phyloP scores from a whole-genome alignment of 2,329 filamentous ascomycete species.

The Hortaea sp. region DNA sequence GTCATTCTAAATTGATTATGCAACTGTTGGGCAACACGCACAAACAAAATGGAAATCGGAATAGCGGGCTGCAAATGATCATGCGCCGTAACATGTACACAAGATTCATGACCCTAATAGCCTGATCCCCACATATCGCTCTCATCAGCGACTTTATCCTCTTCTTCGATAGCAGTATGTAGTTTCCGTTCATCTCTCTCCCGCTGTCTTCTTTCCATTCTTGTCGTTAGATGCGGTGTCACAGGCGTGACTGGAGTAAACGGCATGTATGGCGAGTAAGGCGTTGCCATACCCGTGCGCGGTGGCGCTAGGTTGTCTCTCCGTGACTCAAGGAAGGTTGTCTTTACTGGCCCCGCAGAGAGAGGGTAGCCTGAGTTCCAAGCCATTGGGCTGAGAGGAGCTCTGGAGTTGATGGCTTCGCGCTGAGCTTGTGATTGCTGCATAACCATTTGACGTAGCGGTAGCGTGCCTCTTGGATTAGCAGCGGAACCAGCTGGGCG shows the following conservation, averaged over 20 bases:
- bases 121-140: conserved; percentile 51
- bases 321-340: conserved; percentile 30
- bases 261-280: conserved; percentile 72
- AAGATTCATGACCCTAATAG: conserved; percentile 8
- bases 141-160: conserved; percentile 51
- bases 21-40: no score
- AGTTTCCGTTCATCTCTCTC: conserved; percentile 51
- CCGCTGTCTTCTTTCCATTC: conserved; percentile 59
- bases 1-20: no score
- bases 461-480: conserved; percentile 1
- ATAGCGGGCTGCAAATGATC: no score
- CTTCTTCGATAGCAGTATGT: conserved; percentile 42
- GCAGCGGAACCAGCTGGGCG: background rate
- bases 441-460: conserved; percentile 5
- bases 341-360: conserved; percentile 26
- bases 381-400: conserved; percentile 26
- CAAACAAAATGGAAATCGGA: no score
- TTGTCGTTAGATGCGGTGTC: conserved; percentile 62
- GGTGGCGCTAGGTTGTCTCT: conserved; percentile 10
- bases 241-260: conserved; percentile 66
- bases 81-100: background rate
- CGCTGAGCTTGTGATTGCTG: conserved; percentile 1
- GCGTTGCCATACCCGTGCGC: conserved; percentile 47
- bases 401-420: conserved; percentile 5
- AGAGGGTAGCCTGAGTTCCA: conserved; percentile 6